These are phyloP conservation scores for Coemansia sp. DNA, from an alignment of 192 early-diverging fungal genomes.

Conservation along the genomic window DNA sequence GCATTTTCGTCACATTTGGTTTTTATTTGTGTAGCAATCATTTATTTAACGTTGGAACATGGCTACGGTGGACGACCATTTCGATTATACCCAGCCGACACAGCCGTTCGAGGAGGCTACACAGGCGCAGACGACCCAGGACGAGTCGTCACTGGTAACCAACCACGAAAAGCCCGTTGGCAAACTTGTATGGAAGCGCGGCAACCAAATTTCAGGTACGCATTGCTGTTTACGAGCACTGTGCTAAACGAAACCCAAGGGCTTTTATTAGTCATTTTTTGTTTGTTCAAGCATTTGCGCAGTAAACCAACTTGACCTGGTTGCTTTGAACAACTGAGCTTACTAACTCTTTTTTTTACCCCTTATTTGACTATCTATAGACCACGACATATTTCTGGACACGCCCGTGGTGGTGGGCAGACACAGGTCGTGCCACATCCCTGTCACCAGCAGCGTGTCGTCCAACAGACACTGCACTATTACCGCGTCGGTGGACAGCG, in stretches of 20 bases:
- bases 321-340: conserved; percentile 8
- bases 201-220: conserved; percentile 42
- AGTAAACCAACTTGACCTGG: not conserved
- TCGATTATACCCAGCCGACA: conserved; percentile 57
- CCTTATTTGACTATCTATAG: conserved; percentile 18
- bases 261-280: no score
- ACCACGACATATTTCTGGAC: conserved; percentile 51
- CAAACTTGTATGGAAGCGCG: conserved; percentile 52
- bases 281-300: no score
- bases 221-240: no score
- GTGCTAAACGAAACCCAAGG: conserved; percentile 4
- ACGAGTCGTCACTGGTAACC: conserved; percentile 32
- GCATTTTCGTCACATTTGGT: not conserved
- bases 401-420: conserved; percentile 48
- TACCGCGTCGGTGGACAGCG: conserved; percentile 35
- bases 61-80: conserved; percentile 36
- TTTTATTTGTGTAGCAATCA: not conserved
- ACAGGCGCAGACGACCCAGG: conserved; percentile 41
- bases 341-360: not conserved
- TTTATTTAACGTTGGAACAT: conserved; percentile 18
- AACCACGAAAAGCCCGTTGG: conserved; percentile 45
- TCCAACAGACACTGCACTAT: conserved; percentile 58
- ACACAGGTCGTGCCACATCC: conserved; percentile 53
- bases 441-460: conserved; percentile 46
- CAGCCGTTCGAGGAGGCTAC: conserved; percentile 56